phyloP scores from a whole-genome alignment of 73 alveolate genomes.

The Paramecium bursaria region DNA sequence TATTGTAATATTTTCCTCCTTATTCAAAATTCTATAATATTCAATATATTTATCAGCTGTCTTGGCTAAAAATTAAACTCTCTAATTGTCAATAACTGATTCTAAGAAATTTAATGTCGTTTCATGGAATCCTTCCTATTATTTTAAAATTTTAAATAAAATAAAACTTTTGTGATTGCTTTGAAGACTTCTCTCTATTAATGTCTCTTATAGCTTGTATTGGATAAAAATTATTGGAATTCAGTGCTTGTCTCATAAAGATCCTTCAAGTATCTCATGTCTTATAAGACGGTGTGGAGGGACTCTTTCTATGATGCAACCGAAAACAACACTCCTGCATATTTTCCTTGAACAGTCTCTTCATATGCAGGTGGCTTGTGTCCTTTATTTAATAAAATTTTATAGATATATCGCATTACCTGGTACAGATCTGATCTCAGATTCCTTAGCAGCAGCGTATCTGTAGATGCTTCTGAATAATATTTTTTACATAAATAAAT shows the following conservation, averaged over 20 bases:
- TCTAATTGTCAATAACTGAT: slow-evolving; percentile 78
- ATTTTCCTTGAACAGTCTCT: slow-evolving; percentile 78
- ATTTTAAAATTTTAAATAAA: not conserved
- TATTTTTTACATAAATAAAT: slow-evolving; percentile 19
- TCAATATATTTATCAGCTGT: slow-evolving; percentile 77
- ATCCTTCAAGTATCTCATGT: slow-evolving; percentile 74
- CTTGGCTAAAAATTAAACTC: slow-evolving; percentile 73
- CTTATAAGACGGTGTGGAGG: slow-evolving; percentile 75
- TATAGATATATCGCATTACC: not conserved
- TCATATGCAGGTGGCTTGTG: slow-evolving; percentile 75
- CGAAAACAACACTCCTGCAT: slow-evolving; percentile 84
- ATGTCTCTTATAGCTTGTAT: slow-evolving; percentile 67
- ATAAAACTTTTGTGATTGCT: slow-evolving; percentile 62
- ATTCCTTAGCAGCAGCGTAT: slow-evolving; percentile 28
- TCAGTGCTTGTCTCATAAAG: slow-evolving; percentile 69
- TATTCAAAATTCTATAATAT: slow-evolving; percentile 74
- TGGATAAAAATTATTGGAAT: slow-evolving; percentile 67
- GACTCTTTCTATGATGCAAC: slow-evolving; percentile 73
- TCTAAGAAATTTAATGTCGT: slow-evolving; percentile 74
- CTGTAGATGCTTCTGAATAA: slow-evolving; percentile 12
- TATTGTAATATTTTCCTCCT: slow-evolving; percentile 79
- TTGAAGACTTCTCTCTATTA: slow-evolving; percentile 71
- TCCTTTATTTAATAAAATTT: not conserved
- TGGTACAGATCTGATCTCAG: slow-evolving; percentile 58
- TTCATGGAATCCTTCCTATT: slow-evolving; percentile 67